Evolutionary conservation across 2,329 filamentous ascomycete species (phyloP).

Genomic region (Microdochium bolleyi): DNA sequence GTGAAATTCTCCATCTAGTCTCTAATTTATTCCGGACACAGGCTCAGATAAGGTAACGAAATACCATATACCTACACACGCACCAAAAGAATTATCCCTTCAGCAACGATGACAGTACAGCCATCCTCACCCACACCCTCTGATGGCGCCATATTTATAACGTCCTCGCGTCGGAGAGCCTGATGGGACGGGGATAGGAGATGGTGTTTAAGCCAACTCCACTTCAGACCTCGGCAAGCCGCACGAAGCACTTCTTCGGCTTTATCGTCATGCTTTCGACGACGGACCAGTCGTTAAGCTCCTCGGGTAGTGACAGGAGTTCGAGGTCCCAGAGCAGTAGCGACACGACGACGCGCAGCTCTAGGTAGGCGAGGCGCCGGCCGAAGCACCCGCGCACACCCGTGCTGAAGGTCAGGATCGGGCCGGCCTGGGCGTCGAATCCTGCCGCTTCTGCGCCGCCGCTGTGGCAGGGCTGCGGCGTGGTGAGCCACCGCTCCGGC

Average conservation of each 20-base stretch:
- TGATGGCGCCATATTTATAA: no score
- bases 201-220: neutral
- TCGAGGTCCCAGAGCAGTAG: constrained; percentile 20
- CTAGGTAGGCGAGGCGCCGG: constrained; percentile 14
- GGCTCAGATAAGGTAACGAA: no score
- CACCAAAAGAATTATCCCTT: no score
- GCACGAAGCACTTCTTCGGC: constrained; percentile 9
- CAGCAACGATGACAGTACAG: no score
- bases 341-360: constrained; percentile 17
- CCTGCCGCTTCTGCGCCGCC: neutral
- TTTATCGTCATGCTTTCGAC: constrained; percentile 10
- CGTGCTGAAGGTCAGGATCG: constrained; percentile 5
- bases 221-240: constrained; percentile 2
- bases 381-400: constrained; percentile 8
- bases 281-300: constrained; percentile 10
- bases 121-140: no score
- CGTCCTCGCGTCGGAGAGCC: no score
- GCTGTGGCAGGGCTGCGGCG: neutral
- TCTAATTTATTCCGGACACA: no score
- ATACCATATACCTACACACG: no score
- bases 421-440: constrained; percentile 7
- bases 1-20: no score
- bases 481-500: constrained; percentile 6
- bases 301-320: constrained; percentile 7
- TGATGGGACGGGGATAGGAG: no score